These are phyloP conservation scores for Triangularia verruculosa DNA, from an alignment of 2,329 filamentous ascomycete genomes.

Conservation along the genomic window DNA sequence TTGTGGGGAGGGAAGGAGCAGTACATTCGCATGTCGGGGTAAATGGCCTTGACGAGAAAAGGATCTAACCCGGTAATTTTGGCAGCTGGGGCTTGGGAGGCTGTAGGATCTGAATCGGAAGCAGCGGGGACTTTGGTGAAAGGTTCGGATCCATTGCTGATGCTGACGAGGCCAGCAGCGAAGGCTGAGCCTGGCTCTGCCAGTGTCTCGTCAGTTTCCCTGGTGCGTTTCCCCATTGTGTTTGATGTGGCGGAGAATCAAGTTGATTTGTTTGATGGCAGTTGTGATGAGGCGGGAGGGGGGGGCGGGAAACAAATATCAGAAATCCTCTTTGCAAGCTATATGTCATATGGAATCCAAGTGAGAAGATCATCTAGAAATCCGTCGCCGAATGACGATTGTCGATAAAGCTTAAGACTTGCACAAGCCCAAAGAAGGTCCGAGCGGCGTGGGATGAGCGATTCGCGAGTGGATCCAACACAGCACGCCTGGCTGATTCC, in stretches of 20 bases:
- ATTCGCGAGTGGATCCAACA: background rate
- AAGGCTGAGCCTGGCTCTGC: constrained; percentile 8
- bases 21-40: constrained; percentile 53
- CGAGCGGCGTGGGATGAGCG: background rate
- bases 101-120: background rate
- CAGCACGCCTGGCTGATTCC: background rate
- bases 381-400: background rate
- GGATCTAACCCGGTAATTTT: constrained; percentile 62
- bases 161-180: background rate
- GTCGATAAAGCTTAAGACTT: background rate
- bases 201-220: constrained; percentile 43
- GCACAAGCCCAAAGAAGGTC: background rate
- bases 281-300: background rate
- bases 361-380: background rate
- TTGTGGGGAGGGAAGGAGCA: constrained; percentile 81
- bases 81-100: constrained; percentile 29
- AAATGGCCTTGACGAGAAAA: constrained; percentile 33
- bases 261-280: background rate
- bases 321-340: background rate
- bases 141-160: background rate
- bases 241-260: background rate
- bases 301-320: too few relatives aligned
- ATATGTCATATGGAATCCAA: background rate
- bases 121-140: background rate
- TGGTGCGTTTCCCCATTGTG: background rate